Conservation (phyloP, 1,284 basidiomycete species). For the Cutaneotrichosporon arboriforme region DNA sequence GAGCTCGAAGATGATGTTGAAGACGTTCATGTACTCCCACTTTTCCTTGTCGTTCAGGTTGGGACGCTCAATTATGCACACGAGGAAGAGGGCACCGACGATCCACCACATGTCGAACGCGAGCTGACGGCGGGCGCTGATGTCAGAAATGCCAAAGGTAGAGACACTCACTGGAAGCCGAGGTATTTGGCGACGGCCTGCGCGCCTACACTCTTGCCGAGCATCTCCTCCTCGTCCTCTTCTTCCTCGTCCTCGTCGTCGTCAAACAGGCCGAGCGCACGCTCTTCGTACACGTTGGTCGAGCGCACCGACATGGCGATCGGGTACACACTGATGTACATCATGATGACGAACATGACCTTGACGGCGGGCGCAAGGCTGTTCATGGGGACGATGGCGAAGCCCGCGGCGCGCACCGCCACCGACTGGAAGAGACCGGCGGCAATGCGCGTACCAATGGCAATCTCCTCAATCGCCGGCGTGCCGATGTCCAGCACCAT, state of each 20-base stretch:
- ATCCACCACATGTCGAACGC: constrained; percentile 95
- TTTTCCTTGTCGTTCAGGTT: constrained; percentile 56
- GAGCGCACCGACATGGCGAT: constrained; percentile 72
- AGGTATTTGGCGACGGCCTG: constrained; percentile 48
- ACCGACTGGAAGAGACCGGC: constrained; percentile 65
- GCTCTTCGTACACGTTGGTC: constrained; percentile 98
- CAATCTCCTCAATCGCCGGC: constrained; percentile 62
- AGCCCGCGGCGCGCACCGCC: constrained; percentile 82
- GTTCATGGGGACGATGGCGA: constrained; percentile 67
- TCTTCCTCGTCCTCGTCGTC: constrained; percentile 50
- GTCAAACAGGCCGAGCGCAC: constrained; percentile 69
- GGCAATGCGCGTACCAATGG: constrained; percentile 61
- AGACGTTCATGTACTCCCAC: constrained; percentile 69
- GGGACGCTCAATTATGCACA: constrained; percentile 78
- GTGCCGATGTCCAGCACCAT: constrained; percentile 83
- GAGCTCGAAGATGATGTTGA: constrained; percentile 55
- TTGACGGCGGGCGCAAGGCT: constrained; percentile 75
- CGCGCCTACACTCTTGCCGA: constrained; percentile 37
- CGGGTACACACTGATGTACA: constrained; percentile 55
- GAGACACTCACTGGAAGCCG: constrained; percentile 41
- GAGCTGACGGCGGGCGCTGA: constrained; percentile 67
- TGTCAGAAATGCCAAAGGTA: neutral
- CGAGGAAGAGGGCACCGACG: constrained; percentile 65
- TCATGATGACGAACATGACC: constrained; percentile 54
- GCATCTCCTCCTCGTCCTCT: constrained; percentile 44